Conservation (phyloP, 2,329 filamentous ascomycete genomes). For the Balansia obtecta region DNA sequence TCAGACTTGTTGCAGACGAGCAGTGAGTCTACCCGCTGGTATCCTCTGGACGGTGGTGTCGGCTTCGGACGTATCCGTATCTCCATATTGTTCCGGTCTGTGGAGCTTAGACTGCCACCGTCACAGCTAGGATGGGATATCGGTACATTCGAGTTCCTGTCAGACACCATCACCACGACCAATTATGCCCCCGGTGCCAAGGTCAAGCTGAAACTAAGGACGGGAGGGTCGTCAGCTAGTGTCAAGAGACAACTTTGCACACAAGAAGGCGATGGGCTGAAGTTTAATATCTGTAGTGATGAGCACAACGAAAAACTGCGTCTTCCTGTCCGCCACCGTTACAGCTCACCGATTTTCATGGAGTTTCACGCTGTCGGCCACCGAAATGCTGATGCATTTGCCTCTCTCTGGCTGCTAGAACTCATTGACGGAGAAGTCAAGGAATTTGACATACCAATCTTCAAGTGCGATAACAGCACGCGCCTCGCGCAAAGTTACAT, state of each 20-base stretch:
- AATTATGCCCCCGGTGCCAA: slow-evolving; percentile 52
- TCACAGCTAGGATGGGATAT: slow-evolving; percentile 87
- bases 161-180: slow-evolving; percentile 53
- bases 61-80: slow-evolving; percentile 84
- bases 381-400: slow-evolving; percentile 60
- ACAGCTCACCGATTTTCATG: slow-evolving; percentile 79
- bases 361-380: slow-evolving; percentile 65
- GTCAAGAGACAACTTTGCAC: slow-evolving; percentile 52
- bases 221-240: slow-evolving; percentile 68
- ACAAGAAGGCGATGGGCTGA: slow-evolving; percentile 41
- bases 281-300: slow-evolving; percentile 35
- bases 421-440: slow-evolving; percentile 68
- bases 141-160: slow-evolving; percentile 81
- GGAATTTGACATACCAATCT: slow-evolving; percentile 80
- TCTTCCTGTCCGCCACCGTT: slow-evolving; percentile 80
- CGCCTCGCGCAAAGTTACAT: slow-evolving; percentile 88
- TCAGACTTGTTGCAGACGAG: slow-evolving; percentile 79
- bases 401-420: slow-evolving; percentile 76
- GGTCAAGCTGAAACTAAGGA: slow-evolving; percentile 67
- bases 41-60: slow-evolving; percentile 89
- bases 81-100: slow-evolving; percentile 77
- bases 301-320: slow-evolving; percentile 39
- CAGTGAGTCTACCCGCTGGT: slow-evolving; percentile 83
- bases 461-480: slow-evolving; percentile 62
- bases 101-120: slow-evolving; percentile 77